phyloP scores from a whole-genome alignment of 768 basidiomycete species.

The Lanmaoa pseudosensibilis region DNA sequence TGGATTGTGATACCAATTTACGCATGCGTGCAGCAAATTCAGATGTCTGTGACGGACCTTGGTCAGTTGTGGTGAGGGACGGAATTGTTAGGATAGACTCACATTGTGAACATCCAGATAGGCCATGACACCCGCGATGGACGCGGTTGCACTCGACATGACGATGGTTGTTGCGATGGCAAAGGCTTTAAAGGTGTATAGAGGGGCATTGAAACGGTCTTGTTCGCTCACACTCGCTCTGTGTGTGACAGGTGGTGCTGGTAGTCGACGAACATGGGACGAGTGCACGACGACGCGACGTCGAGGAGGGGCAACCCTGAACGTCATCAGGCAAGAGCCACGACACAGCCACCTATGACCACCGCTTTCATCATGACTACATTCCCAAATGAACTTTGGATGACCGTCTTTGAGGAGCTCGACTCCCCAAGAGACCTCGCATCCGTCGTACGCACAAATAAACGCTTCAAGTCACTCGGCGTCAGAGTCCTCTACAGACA shows the following conservation, averaged over 20 bases:
- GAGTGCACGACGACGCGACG: too few relatives aligned
- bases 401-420: conserved; percentile 38
- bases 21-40: conserved; percentile 66
- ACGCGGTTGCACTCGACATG: conserved; percentile 41
- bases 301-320: too few relatives aligned
- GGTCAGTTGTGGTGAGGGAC: background rate
- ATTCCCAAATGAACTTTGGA: conserved; percentile 41
- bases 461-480: conserved; percentile 32
- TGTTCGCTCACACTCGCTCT: background rate
- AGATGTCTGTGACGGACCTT: conserved; percentile 39
- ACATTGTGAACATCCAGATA: conserved; percentile 59
- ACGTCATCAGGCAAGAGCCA: too few relatives aligned
- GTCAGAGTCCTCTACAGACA: conserved; percentile 34
- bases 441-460: conserved; percentile 32
- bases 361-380: conserved; percentile 16
- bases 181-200: conserved; percentile 64
- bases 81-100: background rate
- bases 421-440: conserved; percentile 32
- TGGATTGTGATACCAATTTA: conserved; percentile 40
- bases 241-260: too few relatives aligned
- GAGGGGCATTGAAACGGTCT: conserved; percentile 46
- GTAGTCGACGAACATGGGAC: too few relatives aligned
- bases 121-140: conserved; percentile 50
- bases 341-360: conserved; percentile 12
- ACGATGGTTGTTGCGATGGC: conserved; percentile 64